Base-by-base conservation (phyloP, 2,329 filamentous ascomycete species). In the Cladosporium sp. region DNA sequence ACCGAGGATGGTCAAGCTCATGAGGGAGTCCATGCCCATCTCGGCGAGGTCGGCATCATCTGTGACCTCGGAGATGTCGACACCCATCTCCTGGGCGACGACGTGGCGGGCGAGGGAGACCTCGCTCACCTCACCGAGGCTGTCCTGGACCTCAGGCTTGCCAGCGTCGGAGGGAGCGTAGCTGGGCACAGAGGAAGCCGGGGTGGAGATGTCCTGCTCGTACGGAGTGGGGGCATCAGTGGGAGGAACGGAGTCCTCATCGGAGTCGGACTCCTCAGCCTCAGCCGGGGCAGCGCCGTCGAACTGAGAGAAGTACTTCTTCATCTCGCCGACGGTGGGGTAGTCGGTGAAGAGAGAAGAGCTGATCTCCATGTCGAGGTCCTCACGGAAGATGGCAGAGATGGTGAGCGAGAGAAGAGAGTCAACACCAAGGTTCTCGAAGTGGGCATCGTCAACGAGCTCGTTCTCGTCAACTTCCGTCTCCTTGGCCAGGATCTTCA, bases 401-500 rank as follows among this genome's bases (percentile, higher is more conserved):
- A 83, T 80, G 28, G 79, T 82, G 53, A 83, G 63, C 1, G 80
- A 82, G 57, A 83, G 75, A 14, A 83, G 71, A 7, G 80, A 83
- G 66, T 83, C 80, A 32, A 83, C 79, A 54, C 80, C 80, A 19
- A 83, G 76, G 60, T 83, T 81, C 58, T 81, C 79, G 59, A 83
- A 83, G 46, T 78, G 77, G 49, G 80, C 74, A 49, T 80, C 77
- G 49, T 83, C 79, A 10, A 80, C 76, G 49, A 84, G 74, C 62
- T 84, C 80, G 16, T 73, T 72, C 61, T 77, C 74, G 48, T 80
- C 77, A 16, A 84, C 74, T 56, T 81, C 80, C 44, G 79, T 80
- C 66, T 88, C 85, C 35, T 78, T 74, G n/a, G 84, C 81, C 56
- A 88, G 82, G 52, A 84, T 86, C 50, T 79, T 77, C 66, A 85